Evolutionary conservation across 306 rosid species (phyloP).

Genomic region (Boehmeria nivea): DNA sequence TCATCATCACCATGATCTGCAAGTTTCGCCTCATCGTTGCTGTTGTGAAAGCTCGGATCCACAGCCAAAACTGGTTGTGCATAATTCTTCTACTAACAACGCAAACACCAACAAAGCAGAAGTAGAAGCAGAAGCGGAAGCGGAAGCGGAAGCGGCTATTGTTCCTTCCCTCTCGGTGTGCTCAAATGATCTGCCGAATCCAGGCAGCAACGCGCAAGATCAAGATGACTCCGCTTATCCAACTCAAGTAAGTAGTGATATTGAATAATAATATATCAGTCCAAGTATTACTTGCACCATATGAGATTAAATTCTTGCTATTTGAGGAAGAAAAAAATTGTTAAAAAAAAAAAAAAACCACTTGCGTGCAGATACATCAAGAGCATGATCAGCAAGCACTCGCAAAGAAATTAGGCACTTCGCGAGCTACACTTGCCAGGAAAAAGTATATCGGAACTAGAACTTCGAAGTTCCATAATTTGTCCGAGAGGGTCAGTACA

Average conservation of each 20-base stretch:
- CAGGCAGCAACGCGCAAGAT: too few species aligned
- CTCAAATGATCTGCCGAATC: not conserved
- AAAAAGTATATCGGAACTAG: not conserved
- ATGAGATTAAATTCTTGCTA: too few species aligned
- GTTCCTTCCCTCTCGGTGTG: not conserved
- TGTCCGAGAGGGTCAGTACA: slow-evolving; percentile 14
- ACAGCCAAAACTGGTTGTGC: too few species aligned
- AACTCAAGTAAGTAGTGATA: not conserved
- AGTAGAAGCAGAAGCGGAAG: not conserved
- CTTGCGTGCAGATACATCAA: too few species aligned
- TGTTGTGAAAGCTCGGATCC: too few species aligned
- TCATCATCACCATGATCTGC: too few species aligned
- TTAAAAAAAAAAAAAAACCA: too few species aligned
- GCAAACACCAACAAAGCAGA: not conserved
- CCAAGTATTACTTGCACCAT: too few species aligned
- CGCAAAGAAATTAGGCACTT: not conserved
- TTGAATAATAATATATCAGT: too few species aligned
- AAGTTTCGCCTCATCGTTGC: too few species aligned
- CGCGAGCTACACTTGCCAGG: not conserved
- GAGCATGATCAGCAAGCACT: not conserved
- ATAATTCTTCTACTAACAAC: too few species aligned
- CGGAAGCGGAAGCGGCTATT: not conserved
- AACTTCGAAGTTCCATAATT: slow-evolving; percentile 8
- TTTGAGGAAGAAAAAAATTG: too few species aligned
- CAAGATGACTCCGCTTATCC: not conserved